Evolutionary conservation across 2,329 filamentous ascomycete species (phyloP).

Genomic region (Scleromitrula shiraiana): DNA sequence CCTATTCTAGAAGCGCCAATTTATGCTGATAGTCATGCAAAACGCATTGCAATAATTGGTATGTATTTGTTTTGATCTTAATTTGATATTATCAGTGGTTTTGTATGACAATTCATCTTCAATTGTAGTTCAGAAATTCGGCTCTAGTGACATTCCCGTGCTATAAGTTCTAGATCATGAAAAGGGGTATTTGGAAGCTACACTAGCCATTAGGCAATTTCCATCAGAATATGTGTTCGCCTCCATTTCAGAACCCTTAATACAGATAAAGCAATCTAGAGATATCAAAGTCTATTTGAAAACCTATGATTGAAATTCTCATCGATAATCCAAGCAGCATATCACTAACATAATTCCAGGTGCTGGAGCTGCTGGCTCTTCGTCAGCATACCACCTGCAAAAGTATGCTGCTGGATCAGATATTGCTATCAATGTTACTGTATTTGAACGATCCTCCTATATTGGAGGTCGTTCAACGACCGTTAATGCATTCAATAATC

Average conservation of each 20-base stretch:
- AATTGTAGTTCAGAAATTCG: too few relatives aligned
- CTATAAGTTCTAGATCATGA: too few relatives aligned
- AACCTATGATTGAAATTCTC: too few relatives aligned
- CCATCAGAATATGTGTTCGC: too few relatives aligned
- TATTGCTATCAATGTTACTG: conserved; percentile 65
- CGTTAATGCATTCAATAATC: conserved; percentile 65
- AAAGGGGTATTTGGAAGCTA: not conserved
- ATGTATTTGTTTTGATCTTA: conserved; percentile 12
- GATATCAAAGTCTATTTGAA: too few relatives aligned
- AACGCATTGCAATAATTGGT: conserved; percentile 31
- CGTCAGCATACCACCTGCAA: conserved; percentile 73
- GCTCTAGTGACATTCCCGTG: too few relatives aligned
- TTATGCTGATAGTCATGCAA: conserved; percentile 19
- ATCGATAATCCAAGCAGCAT: not conserved
- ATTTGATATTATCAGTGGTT: not conserved
- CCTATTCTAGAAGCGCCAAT: conserved; percentile 4
- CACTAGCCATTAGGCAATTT: too few relatives aligned
- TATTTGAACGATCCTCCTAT: conserved; percentile 73
- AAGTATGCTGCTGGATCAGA: conserved; percentile 56
- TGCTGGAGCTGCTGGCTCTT: conserved; percentile 81
- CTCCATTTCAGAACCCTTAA: too few relatives aligned
- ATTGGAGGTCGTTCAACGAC: conserved; percentile 85
- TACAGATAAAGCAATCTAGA: too few relatives aligned
- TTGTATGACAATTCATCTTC: too few relatives aligned
- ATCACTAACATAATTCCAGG: conserved; percentile 42